Conservation (phyloP, 495 filamentous ascomycete species). For the Aspergillus mulundensis region DNA sequence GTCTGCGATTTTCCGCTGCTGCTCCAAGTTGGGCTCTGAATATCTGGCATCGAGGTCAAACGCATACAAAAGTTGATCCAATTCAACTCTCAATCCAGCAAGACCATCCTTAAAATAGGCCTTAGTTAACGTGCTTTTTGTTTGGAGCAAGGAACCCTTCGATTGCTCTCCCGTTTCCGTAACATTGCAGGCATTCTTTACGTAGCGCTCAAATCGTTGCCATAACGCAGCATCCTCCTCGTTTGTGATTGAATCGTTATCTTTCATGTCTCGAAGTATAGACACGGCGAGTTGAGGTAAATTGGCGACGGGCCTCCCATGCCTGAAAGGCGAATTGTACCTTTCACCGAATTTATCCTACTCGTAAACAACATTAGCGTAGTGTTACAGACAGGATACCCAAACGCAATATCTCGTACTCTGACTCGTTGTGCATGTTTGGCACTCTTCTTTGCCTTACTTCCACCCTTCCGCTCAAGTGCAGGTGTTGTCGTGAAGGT, state of each 20-base stretch:
- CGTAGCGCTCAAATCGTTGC: constrained; percentile 34
- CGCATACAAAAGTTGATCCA: constrained; percentile 58
- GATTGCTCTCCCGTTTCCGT: constrained; percentile 12
- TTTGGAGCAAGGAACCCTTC: constrained; percentile 22
- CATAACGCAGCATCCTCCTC: constrained; percentile 19
- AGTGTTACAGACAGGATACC: not conserved
- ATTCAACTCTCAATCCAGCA: constrained; percentile 46
- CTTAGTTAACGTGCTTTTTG: constrained; percentile 44
- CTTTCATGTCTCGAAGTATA: constrained; percentile 25
- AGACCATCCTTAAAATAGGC: constrained; percentile 50
- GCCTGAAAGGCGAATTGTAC: not conserved
- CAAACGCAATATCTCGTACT: not conserved
- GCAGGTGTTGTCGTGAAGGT: constrained; percentile 32
- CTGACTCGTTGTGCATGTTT: constrained; percentile 6
- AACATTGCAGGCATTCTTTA: constrained; percentile 32
- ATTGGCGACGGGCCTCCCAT: constrained; percentile 16
- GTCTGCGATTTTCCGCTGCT: constrained; percentile 69
- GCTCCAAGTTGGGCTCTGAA: constrained; percentile 43
- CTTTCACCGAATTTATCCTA: not conserved
- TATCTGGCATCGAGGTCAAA: constrained; percentile 42
- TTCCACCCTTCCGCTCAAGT: constrained; percentile 15
- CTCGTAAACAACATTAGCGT: not conserved
- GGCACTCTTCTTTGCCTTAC: constrained; percentile 8
- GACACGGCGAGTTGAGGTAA: constrained; percentile 28
- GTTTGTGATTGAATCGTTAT: constrained; percentile 8